Conservation (phyloP, 2,329 filamentous ascomycete species). For the Spiromastix sp. region DNA sequence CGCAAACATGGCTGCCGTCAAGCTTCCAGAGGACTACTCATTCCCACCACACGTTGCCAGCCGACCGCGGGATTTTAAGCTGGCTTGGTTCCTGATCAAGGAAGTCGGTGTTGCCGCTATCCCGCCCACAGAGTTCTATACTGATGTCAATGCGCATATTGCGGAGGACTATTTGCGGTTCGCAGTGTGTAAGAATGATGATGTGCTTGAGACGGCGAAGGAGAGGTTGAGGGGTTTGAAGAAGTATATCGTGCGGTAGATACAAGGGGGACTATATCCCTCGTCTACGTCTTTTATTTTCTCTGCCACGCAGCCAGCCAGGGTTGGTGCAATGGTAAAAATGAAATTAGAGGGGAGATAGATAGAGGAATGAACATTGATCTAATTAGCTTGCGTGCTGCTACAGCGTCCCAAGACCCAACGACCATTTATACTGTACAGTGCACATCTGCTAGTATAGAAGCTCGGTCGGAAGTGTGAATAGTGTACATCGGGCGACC, state of each 20-base stretch:
- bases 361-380: too few species aligned
- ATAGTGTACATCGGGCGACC: too few species aligned
- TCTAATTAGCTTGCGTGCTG: too few species aligned
- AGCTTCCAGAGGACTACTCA: slow-evolving; percentile 69
- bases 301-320: too few species aligned
- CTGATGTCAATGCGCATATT: slow-evolving; percentile 67
- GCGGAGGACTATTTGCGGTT: slow-evolving; percentile 92
- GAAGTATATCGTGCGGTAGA: slow-evolving; percentile 48
- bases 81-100: slow-evolving; percentile 93
- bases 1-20: slow-evolving; percentile 82
- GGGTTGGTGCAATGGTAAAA: slow-evolving; percentile 3
- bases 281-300: too few species aligned
- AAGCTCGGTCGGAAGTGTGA: too few species aligned
- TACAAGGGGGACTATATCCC: too few species aligned
- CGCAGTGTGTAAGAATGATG: slow-evolving; percentile 91
- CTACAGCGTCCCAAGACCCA: too few species aligned
- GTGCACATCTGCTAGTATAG: too few species aligned
- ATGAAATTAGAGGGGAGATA: too few species aligned
- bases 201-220: slow-evolving; percentile 70
- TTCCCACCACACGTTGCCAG: slow-evolving; percentile 83
- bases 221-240: slow-evolving; percentile 61
- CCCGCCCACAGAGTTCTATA: slow-evolving; percentile 95
- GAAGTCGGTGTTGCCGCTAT: slow-evolving; percentile 94
- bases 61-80: slow-evolving; percentile 84
- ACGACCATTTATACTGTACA: too few species aligned